Evolutionary conservation across 345 rosid genomes (phyloP), one percentile per base, ranked within the genome.

Genomic region (Acer yangbiense): DNA sequence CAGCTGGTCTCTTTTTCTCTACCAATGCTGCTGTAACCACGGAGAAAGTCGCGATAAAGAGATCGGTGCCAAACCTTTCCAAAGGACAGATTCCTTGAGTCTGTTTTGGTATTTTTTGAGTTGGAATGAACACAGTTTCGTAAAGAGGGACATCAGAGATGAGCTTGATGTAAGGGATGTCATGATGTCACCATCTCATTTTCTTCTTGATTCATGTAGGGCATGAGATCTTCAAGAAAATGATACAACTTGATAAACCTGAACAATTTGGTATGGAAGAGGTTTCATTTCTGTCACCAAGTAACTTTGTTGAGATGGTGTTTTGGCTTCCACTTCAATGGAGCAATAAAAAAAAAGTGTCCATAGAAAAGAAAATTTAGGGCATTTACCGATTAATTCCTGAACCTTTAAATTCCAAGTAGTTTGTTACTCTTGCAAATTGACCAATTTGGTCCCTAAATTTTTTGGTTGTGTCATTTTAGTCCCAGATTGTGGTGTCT

Each of bases 1-100:
- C n/a, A n/a, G n/a, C n/a, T n/a, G n/a, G n/a, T n/a, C n/a, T n/a
- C n/a, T n/a, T n/a, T n/a, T n/a, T 82, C 78, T 91, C 88, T 3
- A 91, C 82, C 41, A 91, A 0, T 50, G 93, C 87, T 0, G 95
- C 94, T 64, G 91, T 78, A 58, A 90, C 88, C 94, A 90, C 87
- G 0, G 94, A 89, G 79, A 90, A 85, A 12, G 91, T 82, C 0
- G 92, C 90, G 2, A 84, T 32, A 68, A 25, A 25, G 25, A 90
- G 87, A 0, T 92, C 94, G 0, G 75, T 44, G 14, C 94, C 94
- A 9, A 90, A 70, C 80, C 92, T 78, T 67, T 89, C 89, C n/a
- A 91, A 85, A 70, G 85, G 87, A 0, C 91, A 78, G 77, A 91
- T 88, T 17, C 93, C 92, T 27, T 0, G 89, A 82, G 4, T 78